These are phyloP conservation scores for Alternaria angustiovoidea DNA, from an alignment of 2,329 filamentous ascomycete species.

Conservation along the genomic window DNA sequence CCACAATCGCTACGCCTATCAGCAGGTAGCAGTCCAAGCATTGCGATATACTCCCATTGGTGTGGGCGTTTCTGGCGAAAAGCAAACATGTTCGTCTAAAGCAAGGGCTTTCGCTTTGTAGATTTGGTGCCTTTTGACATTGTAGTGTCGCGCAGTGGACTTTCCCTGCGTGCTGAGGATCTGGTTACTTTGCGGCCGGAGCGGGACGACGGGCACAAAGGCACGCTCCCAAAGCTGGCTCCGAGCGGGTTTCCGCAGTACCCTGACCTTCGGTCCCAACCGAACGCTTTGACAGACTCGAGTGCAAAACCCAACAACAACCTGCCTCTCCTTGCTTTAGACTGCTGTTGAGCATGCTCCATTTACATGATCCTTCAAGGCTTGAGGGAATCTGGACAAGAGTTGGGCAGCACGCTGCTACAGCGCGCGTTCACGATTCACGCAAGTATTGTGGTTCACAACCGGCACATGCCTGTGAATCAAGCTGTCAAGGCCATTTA, in stretches of 20 bases:
- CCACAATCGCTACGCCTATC: slow-evolving; percentile 39
- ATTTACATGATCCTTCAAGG: neutral
- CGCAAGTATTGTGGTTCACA: slow-evolving; percentile 2
- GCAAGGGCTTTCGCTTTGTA: neutral
- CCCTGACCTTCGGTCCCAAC: slow-evolving; percentile 36
- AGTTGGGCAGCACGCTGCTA: slow-evolving; percentile 9
- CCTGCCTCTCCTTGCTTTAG: slow-evolving; percentile 9
- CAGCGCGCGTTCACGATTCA: neutral
- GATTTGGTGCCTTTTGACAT: neutral
- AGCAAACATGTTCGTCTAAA: slow-evolving; percentile 6
- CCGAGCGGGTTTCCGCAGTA: slow-evolving; percentile 30
- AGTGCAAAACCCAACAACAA: slow-evolving; percentile 13
- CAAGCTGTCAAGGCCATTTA: slow-evolving; percentile 15
- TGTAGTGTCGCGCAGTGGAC: neutral
- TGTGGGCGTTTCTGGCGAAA: slow-evolving; percentile 5
- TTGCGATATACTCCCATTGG: slow-evolving; percentile 13
- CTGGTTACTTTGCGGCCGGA: slow-evolving; percentile 41
- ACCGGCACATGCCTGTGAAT: slow-evolving; percentile 19
- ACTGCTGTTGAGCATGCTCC: neutral
- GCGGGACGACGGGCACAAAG: slow-evolving; percentile 41
- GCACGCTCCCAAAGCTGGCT: slow-evolving; percentile 47
- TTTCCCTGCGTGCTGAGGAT: slow-evolving; percentile 21
- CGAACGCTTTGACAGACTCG: slow-evolving; percentile 26
- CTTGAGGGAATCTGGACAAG: neutral
- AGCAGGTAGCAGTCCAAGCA: slow-evolving; percentile 35